Percentiles rank a stretch among this genome's conserved stretches.
Evolutionary conservation across 805 yeast species (phyloP).

Genomic region (Lipomyces yamadae): DNA sequence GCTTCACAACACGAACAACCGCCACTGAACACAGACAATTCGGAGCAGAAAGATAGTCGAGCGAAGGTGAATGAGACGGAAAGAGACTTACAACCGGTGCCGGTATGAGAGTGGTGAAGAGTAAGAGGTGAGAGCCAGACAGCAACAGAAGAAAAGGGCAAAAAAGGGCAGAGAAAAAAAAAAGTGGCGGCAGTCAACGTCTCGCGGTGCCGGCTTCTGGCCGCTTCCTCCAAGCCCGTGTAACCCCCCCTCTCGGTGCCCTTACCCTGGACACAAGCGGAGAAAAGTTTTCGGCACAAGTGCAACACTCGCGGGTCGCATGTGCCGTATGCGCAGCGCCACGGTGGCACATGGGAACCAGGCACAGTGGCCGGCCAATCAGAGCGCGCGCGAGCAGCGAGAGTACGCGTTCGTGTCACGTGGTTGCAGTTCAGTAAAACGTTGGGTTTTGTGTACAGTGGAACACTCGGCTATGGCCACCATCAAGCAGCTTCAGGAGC

Average conservation of each 20-base stretch:
- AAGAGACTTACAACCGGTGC: not conserved
- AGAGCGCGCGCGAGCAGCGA: not conserved
- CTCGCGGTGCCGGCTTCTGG: constrained; percentile 6
- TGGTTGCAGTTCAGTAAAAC: not conserved
- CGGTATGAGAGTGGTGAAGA: not conserved
- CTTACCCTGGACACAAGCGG: not conserved
- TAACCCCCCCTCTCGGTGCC: not conserved
- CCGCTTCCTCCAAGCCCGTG: not conserved
- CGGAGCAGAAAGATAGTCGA: not conserved
- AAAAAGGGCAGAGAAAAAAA: not conserved
- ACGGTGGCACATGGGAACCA: too few relatives aligned
- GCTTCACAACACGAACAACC: not conserved
- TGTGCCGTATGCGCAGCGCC: constrained; percentile 1
- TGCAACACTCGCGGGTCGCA: too few relatives aligned
- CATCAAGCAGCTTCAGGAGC: too few relatives aligned
- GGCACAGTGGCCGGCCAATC: not conserved
- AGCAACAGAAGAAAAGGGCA: constrained; percentile 4
- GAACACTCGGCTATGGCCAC: too few relatives aligned
- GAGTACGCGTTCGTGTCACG: not conserved
- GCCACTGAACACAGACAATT: not conserved
- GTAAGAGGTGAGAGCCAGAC: constrained; percentile 7
- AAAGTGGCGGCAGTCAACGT: not conserved
- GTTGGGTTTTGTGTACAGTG: too few relatives aligned
- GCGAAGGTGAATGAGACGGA: not conserved
- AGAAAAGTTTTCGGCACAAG: constrained; percentile 12